Percentiles rank a stretch among this genome's conserved stretches.
These are phyloP conservation scores for Juncus effusus DNA, from an alignment of 176 grass and related monocot species.

Conservation along the genomic window DNA sequence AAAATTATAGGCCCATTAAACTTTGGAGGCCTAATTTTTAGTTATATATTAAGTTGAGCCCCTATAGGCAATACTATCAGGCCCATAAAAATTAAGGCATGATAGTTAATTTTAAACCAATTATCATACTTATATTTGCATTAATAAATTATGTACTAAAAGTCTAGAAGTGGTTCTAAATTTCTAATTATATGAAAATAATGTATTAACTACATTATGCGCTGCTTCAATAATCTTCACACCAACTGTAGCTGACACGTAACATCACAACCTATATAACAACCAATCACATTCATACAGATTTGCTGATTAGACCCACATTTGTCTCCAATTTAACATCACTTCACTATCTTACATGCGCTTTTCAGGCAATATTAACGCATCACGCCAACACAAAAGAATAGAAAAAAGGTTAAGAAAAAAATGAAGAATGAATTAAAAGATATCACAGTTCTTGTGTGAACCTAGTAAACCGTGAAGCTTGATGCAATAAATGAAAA, in stretches of 20 bases:
- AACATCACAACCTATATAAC: slow-evolving; percentile 10
- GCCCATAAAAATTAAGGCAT: too few species aligned
- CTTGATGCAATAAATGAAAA: slow-evolving; percentile 13
- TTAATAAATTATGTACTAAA: too few species aligned
- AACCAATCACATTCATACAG: slow-evolving; percentile 7
- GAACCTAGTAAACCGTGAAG: slow-evolving; percentile 7
- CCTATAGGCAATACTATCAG: too few species aligned
- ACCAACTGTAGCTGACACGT: slow-evolving; percentile 19
- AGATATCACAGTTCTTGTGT: neutral
- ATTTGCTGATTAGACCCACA: slow-evolving; percentile 9
- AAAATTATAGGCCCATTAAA: too few species aligned
- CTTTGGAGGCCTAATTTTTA: too few species aligned
- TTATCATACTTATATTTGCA: too few species aligned
- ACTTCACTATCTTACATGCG: neutral
- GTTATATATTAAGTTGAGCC: too few species aligned
- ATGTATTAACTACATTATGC: neutral
- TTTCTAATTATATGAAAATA: slow-evolving; percentile 4
- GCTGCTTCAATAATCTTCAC: slow-evolving; percentile 6
- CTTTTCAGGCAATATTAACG: neutral
- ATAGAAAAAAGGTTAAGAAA: slow-evolving; percentile 1
- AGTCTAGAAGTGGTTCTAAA: too few species aligned
- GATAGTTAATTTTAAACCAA: too few species aligned
- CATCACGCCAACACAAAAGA: neutral
- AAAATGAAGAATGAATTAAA: slow-evolving; percentile 5
- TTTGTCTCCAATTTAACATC: neutral